phyloP scores from a whole-genome alignment of 805 yeast genomes.

The Lipomyces yamanashiensis region DNA sequence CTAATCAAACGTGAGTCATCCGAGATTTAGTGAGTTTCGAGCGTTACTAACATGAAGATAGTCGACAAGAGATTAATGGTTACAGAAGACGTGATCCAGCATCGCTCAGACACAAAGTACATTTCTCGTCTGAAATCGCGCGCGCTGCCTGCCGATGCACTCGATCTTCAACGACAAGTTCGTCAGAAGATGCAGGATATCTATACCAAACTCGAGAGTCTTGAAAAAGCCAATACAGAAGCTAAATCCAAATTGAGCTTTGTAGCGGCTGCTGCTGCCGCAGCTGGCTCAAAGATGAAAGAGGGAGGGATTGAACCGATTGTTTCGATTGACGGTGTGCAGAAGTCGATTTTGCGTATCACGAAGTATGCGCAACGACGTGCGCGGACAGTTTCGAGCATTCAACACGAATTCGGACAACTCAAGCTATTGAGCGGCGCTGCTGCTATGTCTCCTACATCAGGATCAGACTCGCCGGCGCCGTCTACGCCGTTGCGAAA shows the following conservation, averaged over 20 bases:
- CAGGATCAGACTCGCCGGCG: not conserved
- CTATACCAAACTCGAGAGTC: constrained; percentile 13
- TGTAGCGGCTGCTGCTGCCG: not conserved
- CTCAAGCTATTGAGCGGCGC: not conserved
- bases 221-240: constrained; percentile 25
- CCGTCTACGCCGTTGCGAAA: not conserved
- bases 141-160: constrained; percentile 28
- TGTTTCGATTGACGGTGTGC: constrained; percentile 29
- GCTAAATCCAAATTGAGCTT: constrained; percentile 25
- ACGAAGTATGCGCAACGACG: constrained; percentile 27
- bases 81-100: constrained; percentile 17
- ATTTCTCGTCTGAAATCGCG: constrained; percentile 16
- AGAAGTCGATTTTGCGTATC: constrained; percentile 27
- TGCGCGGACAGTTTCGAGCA: constrained; percentile 17
- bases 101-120: constrained; percentile 21
- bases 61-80: constrained; percentile 18
- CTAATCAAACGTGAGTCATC: constrained; percentile 12
- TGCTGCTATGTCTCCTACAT: not conserved
- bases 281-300: not conserved
- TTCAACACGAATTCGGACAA: constrained; percentile 15
- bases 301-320: not conserved
- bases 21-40: too few species aligned
- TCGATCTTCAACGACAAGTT: constrained; percentile 25
- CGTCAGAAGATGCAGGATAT: constrained; percentile 16
- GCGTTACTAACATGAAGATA: not conserved